Evolutionary conservation across 169 alveolate genomes (phyloP).

Genomic region (Plasmodium fragile): DNA sequence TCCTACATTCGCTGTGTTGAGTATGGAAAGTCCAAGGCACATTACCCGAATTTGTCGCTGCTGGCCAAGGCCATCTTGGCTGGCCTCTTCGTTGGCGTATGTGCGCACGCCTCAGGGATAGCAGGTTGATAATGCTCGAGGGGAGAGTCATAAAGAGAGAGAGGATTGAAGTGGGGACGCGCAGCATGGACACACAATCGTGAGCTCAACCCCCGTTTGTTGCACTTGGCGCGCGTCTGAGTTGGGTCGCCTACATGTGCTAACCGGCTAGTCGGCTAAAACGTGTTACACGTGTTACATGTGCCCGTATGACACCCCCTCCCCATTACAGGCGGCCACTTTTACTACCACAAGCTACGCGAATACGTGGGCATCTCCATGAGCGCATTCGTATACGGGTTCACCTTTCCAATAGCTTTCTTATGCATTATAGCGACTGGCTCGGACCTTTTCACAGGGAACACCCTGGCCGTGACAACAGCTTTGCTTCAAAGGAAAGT

Average conservation of each 20-base stretch:
- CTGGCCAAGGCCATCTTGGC: conserved; percentile 56
- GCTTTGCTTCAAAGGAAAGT: conserved; percentile 63
- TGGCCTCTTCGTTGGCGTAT: conserved; percentile 55
- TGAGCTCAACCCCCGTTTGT: background rate
- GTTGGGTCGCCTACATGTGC: background rate
- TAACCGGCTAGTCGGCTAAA: background rate
- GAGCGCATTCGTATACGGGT: conserved; percentile 78
- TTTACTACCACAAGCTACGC: conserved; percentile 52
- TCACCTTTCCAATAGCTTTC: conserved; percentile 84
- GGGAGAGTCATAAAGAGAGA: background rate
- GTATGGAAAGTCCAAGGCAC: conserved; percentile 67
- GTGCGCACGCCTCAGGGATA: conserved; percentile 75
- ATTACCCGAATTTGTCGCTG: conserved; percentile 21
- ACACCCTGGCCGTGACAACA: conserved; percentile 80
- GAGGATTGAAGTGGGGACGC: background rate
- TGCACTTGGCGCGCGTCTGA: background rate
- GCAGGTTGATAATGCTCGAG: conserved; percentile 8
- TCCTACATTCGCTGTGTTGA: conserved; percentile 73
- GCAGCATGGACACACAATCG: background rate
- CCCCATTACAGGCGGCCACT: conserved; percentile 40
- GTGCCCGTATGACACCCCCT: too few species aligned
- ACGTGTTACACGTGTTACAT: too few species aligned
- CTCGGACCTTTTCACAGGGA: conserved; percentile 86
- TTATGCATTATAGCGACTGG: conserved; percentile 83
- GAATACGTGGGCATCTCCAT: conserved; percentile 49